These are phyloP conservation scores for Malassezia slooffiae DNA, from an alignment of 1,284 basidiomycete genomes.

Conservation along the genomic window DNA sequence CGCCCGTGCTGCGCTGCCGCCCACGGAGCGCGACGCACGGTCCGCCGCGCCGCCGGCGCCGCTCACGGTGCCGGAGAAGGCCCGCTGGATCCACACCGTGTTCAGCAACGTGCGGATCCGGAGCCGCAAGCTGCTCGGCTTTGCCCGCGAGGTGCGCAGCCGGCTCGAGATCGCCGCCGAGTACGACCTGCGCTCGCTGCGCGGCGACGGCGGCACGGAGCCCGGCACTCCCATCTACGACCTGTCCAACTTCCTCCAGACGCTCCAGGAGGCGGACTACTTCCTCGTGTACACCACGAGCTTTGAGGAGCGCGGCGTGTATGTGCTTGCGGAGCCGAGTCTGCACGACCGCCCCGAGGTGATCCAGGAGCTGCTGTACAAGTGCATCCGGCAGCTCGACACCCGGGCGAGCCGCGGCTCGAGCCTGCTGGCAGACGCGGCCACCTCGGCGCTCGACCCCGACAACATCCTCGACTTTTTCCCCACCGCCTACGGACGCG, in stretches of 20 bases:
- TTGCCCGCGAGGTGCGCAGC: slow-evolving; percentile 54
- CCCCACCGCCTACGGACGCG: neutral
- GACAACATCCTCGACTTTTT: no score
- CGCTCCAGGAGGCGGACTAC: slow-evolving; percentile 75
- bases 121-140: slow-evolving; percentile 85
- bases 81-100: slow-evolving; percentile 82
- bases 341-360: slow-evolving; percentile 70
- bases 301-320: slow-evolving; percentile 83
- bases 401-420: neutral
- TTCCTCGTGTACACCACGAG: slow-evolving; percentile 85
- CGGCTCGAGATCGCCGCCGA: slow-evolving; percentile 92
- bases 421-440: neutral
- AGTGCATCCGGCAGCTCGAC: slow-evolving; percentile 53
- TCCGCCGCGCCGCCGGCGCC: neutral
- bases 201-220: slow-evolving; percentile 1
- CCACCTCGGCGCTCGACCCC: neutral
- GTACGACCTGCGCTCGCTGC: slow-evolving; percentile 64
- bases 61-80: slow-evolving; percentile 59
- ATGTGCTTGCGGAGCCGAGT: slow-evolving; percentile 75
- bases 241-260: slow-evolving; percentile 67
- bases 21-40: slow-evolving; percentile 8
- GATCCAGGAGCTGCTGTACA: slow-evolving; percentile 69
- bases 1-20: neutral
- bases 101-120: slow-evolving; percentile 84
- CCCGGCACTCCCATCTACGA: slow-evolving; percentile 44